Evolutionary conservation across 495 filamentous ascomycete genomes (phyloP).

Genomic region (Penicillium maclennaniae): DNA sequence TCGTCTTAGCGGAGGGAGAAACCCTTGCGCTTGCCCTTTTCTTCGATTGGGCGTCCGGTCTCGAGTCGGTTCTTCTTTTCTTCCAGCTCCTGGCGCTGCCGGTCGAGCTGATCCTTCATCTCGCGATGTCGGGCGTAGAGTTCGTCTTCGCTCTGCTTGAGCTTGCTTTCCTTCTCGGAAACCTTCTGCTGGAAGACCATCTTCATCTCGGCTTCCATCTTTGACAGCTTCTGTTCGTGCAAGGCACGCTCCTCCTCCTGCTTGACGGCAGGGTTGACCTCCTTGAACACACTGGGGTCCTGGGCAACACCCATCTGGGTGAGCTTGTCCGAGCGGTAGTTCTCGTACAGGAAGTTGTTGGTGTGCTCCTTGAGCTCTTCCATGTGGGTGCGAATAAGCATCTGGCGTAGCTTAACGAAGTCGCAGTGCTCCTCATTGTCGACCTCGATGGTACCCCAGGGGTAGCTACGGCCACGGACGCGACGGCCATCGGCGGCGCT

Average conservation of each 20-base stretch:
- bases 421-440: slow-evolving; percentile 99
- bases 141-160: slow-evolving; percentile 98
- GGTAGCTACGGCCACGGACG: slow-evolving; percentile 93
- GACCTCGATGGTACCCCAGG: slow-evolving; percentile 98
- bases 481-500: slow-evolving; percentile 87
- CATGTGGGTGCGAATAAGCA: slow-evolving; percentile 99
- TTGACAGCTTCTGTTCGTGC: slow-evolving; percentile 98
- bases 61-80: slow-evolving; percentile 95
- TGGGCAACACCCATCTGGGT: slow-evolving; percentile 97
- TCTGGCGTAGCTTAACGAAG: slow-evolving; percentile 98
- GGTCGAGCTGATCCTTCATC: slow-evolving; percentile 99
- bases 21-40: slow-evolving; percentile 90
- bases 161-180: slow-evolving; percentile 97
- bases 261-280: slow-evolving; percentile 99
- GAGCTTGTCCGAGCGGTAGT: slow-evolving; percentile 99
- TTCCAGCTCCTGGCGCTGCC: slow-evolving; percentile 88
- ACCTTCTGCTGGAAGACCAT: slow-evolving; percentile 99
- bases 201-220: slow-evolving; percentile 99
- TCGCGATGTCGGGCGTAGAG: slow-evolving; percentile 94
- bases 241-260: slow-evolving; percentile 97
- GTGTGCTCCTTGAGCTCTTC: slow-evolving; percentile 99
- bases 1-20: slow-evolving; percentile 85
- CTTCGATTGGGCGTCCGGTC: slow-evolving; percentile 89
- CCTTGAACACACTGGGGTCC: slow-evolving; percentile 98
- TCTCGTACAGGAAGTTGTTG: slow-evolving; percentile 97